Conservation (phyloP, 768 basidiomycete genomes). For the Rhodotorula diobovata region DNA sequence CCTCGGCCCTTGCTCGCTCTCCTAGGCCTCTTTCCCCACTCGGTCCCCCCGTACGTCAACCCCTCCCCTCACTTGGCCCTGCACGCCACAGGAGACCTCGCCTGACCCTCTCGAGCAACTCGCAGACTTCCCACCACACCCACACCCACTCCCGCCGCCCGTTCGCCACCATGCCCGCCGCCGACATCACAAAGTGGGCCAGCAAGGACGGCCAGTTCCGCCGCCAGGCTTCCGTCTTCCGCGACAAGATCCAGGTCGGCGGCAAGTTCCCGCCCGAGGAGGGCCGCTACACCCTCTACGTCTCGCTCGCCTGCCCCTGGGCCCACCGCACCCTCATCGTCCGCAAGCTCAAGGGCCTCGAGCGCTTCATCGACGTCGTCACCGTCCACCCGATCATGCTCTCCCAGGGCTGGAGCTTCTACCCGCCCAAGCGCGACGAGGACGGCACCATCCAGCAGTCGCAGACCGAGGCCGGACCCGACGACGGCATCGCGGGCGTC, state of each 20-base stretch:
- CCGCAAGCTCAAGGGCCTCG: conserved; percentile 85
- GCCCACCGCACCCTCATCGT: conserved; percentile 84
- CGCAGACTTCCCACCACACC: too few relatives aligned
- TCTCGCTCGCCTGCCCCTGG: conserved; percentile 88
- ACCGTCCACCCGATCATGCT: conserved; percentile 84
- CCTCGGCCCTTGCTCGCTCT: neutral
- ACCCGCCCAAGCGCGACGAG: conserved; percentile 34
- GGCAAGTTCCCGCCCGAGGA: conserved; percentile 68
- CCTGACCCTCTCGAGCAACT: too few relatives aligned
- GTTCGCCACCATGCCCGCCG: conserved; percentile 5
- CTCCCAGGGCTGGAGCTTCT: conserved; percentile 45
- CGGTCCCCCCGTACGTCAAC: too few relatives aligned
- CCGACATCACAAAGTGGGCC: conserved; percentile 46
- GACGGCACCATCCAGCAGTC: conserved; percentile 32
- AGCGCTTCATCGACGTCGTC: conserved; percentile 73
- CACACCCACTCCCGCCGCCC: neutral
- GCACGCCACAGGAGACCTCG: too few relatives aligned
- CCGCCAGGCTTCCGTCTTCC: conserved; percentile 56
- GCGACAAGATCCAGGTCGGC: conserved; percentile 57
- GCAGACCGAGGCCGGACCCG: conserved; percentile 49
- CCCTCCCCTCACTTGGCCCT: too few relatives aligned
- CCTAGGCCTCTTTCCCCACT: neutral
- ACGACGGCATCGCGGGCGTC: conserved; percentile 66
- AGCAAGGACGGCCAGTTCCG: conserved; percentile 65
- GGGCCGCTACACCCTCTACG: conserved; percentile 86